phyloP scores from a whole-genome alignment of 331 rosid genomes.

The Prunus yedoensis region DNA sequence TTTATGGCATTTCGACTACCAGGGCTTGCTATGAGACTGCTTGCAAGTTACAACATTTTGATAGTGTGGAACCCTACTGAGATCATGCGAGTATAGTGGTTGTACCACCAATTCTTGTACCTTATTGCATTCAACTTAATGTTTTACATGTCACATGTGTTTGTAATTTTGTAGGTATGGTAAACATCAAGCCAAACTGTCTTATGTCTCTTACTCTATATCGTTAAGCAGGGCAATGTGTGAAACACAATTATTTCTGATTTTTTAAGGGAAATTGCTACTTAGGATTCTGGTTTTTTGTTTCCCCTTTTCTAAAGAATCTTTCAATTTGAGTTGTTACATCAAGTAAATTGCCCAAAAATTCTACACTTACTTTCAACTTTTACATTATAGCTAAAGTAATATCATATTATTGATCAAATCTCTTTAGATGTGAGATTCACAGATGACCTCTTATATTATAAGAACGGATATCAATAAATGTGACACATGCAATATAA shows the following conservation, averaged over 20 bases:
- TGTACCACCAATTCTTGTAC: background rate
- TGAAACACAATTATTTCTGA: background rate
- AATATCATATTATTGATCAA: too few species aligned
- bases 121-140: background rate
- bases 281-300: background rate
- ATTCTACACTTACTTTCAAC: background rate
- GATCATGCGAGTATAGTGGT: slow-evolving; percentile 57
- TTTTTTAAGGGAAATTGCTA: too few species aligned
- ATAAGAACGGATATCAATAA: too few species aligned
- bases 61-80: slow-evolving; percentile 64
- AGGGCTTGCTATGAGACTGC: too few species aligned
- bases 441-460: background rate
- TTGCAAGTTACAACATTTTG: too few species aligned
- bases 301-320: background rate
- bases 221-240: background rate
- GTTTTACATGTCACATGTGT: background rate
- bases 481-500: too few species aligned
- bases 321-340: background rate
- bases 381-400: background rate
- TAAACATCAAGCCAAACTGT: slow-evolving; percentile 8
- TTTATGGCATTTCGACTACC: too few species aligned
- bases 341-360: background rate
- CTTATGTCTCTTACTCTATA: background rate
- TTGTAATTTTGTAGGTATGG: background rate
- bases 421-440: too few species aligned